Base-by-base conservation (phyloP, 257 asterid species). In the Ehretia macrophylla region DNA sequence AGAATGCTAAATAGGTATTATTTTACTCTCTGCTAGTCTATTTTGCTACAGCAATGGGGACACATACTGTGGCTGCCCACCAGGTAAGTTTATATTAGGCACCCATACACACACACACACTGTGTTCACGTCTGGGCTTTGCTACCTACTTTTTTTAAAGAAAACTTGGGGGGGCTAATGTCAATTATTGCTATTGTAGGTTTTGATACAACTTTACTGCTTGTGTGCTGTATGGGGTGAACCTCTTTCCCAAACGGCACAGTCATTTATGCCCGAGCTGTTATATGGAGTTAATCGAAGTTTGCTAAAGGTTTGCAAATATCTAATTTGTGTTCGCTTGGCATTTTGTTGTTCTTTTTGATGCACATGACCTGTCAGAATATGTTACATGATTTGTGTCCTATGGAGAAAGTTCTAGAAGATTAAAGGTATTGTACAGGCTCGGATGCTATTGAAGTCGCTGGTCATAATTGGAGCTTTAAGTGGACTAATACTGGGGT, bases 221-320 rank as follows among this genome's bases (percentile, higher is more conserved):
- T 73, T 85, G 81, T 92, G 91, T 73, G 64, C 97, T 10, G 94
- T 92, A 59, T 88, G 79, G 79, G 95, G 95, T 58, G 97, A 92
- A 71, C 97, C 97, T 64, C 96, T 92, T 54, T 92, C 99, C 62
- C 97, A 92, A 72, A 92, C 99, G 10, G 93, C 97, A 18, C 99
- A 92, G 75, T 83, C 97, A 45, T 92, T 84, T 79, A 86, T 92
- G 95, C 99, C 97, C 0, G 97, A 88, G 79, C 68, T 84, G 70
- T 63, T 92, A 46, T 84, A 81, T 73, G 99, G 97, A 78, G 88
- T 77, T 45, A 86, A 81, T 42, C 84, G 91, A 59, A 88, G 78
- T 77, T 76, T 86, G 67, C 49, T 80, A 32, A 92, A 92, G 96
- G 98, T 91, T 22, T 42, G 47, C 16, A 42, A 42, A 42, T 42